These are phyloP conservation scores for Coemansia sp. DNA, from an alignment of 192 early-diverging fungal species.

Conservation along the genomic window DNA sequence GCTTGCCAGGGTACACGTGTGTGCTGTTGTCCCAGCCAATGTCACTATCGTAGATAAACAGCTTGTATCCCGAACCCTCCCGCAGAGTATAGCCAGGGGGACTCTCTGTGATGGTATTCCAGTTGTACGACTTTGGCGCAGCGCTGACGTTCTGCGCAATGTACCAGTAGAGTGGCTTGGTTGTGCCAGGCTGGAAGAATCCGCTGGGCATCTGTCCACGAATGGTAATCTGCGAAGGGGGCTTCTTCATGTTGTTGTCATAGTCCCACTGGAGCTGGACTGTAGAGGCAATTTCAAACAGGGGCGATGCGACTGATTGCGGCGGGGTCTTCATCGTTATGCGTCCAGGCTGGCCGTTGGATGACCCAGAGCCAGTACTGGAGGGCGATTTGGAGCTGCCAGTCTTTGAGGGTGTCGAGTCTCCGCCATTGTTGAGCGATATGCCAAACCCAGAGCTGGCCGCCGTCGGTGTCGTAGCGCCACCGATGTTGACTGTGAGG, in stretches of 20 bases:
- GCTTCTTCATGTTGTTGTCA: slow-evolving; percentile 56
- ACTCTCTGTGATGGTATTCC: slow-evolving; percentile 56
- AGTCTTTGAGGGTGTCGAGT: slow-evolving; percentile 42
- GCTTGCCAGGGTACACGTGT: slow-evolving; percentile 43
- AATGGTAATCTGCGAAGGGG: slow-evolving; percentile 47
- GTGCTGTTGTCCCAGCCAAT: slow-evolving; percentile 60
- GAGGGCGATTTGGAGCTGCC: slow-evolving; percentile 36
- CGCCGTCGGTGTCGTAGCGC: slow-evolving; percentile 22
- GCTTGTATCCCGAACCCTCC: slow-evolving; percentile 53
- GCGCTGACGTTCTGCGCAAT: slow-evolving; percentile 56
- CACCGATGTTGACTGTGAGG: slow-evolving; percentile 26
- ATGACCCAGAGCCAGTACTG: slow-evolving; percentile 39
- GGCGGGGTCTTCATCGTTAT: slow-evolving; percentile 58
- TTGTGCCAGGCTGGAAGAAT: slow-evolving; percentile 48
- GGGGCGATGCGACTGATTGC: slow-evolving; percentile 46
- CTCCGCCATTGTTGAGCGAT: slow-evolving; percentile 26
- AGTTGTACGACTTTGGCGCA: slow-evolving; percentile 39
- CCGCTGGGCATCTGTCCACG: slow-evolving; percentile 54
- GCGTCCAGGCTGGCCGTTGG: slow-evolving; percentile 57
- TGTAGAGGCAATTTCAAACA: slow-evolving; percentile 50
- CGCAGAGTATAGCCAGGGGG: slow-evolving; percentile 56
- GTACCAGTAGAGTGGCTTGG: slow-evolving; percentile 58
- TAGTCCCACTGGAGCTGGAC: slow-evolving; percentile 57
- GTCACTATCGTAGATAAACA: slow-evolving; percentile 54
- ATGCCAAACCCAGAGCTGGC: slow-evolving; percentile 25